phyloP scores from a whole-genome alignment of 2,329 filamentous ascomycete genomes.

The Curvularia eragrostidis region DNA sequence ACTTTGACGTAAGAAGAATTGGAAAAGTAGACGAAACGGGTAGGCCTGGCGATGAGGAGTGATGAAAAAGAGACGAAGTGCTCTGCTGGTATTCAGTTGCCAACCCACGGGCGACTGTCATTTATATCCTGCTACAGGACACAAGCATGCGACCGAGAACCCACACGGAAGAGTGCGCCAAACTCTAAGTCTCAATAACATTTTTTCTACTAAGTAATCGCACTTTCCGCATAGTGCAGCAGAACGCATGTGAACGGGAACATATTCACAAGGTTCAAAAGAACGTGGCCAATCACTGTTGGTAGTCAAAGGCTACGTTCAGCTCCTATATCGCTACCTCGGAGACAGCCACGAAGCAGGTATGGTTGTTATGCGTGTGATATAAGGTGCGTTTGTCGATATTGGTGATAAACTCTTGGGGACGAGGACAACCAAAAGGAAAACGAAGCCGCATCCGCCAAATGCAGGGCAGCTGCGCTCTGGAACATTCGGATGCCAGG shows the following conservation, averaged over 20 bases:
- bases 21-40: neutral
- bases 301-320: slow-evolving; percentile 19
- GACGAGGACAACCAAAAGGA: slow-evolving; percentile 24
- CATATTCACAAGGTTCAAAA: slow-evolving; percentile 9
- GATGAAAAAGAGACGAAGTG: neutral
- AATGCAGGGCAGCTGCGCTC: slow-evolving; percentile 28
- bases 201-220: slow-evolving; percentile 15
- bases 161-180: slow-evolving; percentile 18
- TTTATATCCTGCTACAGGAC: slow-evolving; percentile 37
- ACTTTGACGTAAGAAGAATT: neutral
- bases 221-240: slow-evolving; percentile 28
- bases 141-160: slow-evolving; percentile 34
- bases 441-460: slow-evolving; percentile 9
- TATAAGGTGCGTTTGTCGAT: slow-evolving; percentile 27
- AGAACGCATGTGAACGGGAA: slow-evolving; percentile 22
- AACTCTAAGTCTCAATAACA: slow-evolving; percentile 16
- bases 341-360: slow-evolving; percentile 24
- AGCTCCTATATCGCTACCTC: slow-evolving; percentile 16
- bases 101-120: slow-evolving; percentile 26
- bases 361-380: slow-evolving; percentile 27
- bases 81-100: slow-evolving; percentile 8
- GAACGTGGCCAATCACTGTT: slow-evolving; percentile 32
- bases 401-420: slow-evolving; percentile 33
- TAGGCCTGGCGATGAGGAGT: slow-evolving; percentile 2
- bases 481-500: slow-evolving; percentile 35